Conservation (phyloP, 345 rosid genomes). For the Conringia planisiliqua region DNA sequence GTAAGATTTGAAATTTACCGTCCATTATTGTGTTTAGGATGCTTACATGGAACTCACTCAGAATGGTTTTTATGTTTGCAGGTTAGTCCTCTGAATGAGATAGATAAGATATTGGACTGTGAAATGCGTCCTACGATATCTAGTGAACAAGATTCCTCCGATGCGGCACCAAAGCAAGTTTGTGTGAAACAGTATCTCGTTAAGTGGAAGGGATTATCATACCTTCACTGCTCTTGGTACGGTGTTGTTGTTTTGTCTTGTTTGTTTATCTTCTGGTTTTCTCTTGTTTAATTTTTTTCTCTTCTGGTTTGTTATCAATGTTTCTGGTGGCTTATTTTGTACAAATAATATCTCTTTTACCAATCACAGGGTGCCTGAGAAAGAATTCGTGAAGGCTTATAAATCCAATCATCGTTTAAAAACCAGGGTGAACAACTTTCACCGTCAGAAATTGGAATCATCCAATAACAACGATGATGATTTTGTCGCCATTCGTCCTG, state of each 20-base stretch:
- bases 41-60: slow-evolving; percentile 20
- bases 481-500: slow-evolving; percentile 84
- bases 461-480: slow-evolving; percentile 77
- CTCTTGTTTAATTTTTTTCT: too few relatives aligned
- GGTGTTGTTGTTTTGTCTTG: not conserved
- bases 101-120: slow-evolving; percentile 87
- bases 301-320: slow-evolving; percentile 7
- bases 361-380: slow-evolving; percentile 79
- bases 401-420: slow-evolving; percentile 85
- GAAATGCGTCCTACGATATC: slow-evolving; percentile 94
- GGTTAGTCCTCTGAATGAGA: slow-evolving; percentile 94
- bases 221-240: slow-evolving; percentile 95
- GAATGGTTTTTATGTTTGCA: slow-evolving; percentile 36
- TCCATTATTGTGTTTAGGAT: not conserved
- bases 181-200: slow-evolving; percentile 95
- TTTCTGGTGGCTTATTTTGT: not conserved
- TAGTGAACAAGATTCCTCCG: slow-evolving; percentile 53
- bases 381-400: slow-evolving; percentile 86
- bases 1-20: not conserved
- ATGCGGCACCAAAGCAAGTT: slow-evolving; percentile 62
- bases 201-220: slow-evolving; percentile 97
- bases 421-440: slow-evolving; percentile 89
- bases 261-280: slow-evolving; percentile 1
- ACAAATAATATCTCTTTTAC: not conserved
- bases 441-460: slow-evolving; percentile 60